Evolutionary conservation across 805 yeast species (phyloP).

Genomic region (Lipomyces spencermartinsiae): DNA sequence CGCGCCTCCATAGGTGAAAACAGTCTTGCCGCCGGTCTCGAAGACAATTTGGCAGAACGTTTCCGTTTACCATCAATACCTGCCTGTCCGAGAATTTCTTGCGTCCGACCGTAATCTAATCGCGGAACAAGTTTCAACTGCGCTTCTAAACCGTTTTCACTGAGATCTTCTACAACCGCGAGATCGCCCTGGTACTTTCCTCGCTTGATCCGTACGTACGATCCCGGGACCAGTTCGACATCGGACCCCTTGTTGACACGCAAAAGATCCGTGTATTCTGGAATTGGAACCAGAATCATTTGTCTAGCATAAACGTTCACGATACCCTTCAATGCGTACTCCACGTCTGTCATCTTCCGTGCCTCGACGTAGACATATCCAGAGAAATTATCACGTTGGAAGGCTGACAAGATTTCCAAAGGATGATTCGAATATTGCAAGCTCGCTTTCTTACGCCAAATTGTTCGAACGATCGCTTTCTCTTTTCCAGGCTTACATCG

Average conservation of each 20-base stretch:
- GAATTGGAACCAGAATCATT: slow-evolving; percentile 89
- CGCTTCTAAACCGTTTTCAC: slow-evolving; percentile 96
- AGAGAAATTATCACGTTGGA: slow-evolving; percentile 90
- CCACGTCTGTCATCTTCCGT: slow-evolving; percentile 88
- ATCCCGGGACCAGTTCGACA: slow-evolving; percentile 86
- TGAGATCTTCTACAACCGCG: slow-evolving; percentile 89
- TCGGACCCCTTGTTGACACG: slow-evolving; percentile 89
- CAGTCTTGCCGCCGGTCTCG: slow-evolving; percentile 83
- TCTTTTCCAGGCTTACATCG: slow-evolving; percentile 93
- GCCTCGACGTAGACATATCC: slow-evolving; percentile 97
- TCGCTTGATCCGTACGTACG: slow-evolving; percentile 86
- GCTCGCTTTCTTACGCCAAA: slow-evolving; percentile 82
- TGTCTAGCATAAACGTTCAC: slow-evolving; percentile 79
- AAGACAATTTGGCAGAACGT: slow-evolving; percentile 61
- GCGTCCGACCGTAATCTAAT: slow-evolving; percentile 78
- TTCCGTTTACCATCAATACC: slow-evolving; percentile 59
- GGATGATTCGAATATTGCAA: slow-evolving; percentile 75
- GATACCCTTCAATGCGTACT: slow-evolving; percentile 84
- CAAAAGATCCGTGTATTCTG: slow-evolving; percentile 90
- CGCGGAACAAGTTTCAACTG: slow-evolving; percentile 91
- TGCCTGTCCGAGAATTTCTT: slow-evolving; percentile 32
- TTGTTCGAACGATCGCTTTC: slow-evolving; percentile 83
- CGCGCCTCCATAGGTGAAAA: slow-evolving; percentile 90
- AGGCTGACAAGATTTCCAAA: slow-evolving; percentile 84
- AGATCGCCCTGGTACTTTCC: slow-evolving; percentile 93